A percentile compares a stretch with the other conserved stretches of the same genome.
These are phyloP conservation scores for Sclerotiophoma versabilis DNA, from an alignment of 2,329 filamentous ascomycete species.

Conservation along the genomic window DNA sequence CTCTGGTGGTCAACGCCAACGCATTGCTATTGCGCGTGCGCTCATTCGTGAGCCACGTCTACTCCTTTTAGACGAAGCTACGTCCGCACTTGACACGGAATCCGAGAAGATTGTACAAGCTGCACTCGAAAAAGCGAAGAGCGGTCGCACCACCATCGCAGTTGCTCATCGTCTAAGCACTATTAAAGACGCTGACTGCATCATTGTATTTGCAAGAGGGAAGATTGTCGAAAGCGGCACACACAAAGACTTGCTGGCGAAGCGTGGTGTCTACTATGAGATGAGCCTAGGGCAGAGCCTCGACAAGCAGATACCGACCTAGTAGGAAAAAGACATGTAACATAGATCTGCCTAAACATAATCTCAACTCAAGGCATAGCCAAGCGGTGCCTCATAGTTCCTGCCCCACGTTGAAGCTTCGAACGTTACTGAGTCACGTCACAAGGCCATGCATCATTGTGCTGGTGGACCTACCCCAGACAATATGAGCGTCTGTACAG, in stretches of 20 bases:
- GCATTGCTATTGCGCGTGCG: conserved; percentile 90
- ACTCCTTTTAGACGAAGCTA: conserved; percentile 56
- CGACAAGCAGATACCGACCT: conserved; percentile 9
- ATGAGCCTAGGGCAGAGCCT: conserved; percentile 15
- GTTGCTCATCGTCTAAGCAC: conserved; percentile 92
- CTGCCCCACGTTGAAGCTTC: background rate
- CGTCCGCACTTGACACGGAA: conserved; percentile 46
- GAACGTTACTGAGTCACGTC: conserved; percentile 1
- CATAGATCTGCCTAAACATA: background rate
- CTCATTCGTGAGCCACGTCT: conserved; percentile 91
- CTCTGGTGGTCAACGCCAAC: conserved; percentile 87
- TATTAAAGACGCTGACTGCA: conserved; percentile 92
- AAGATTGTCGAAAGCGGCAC: conserved; percentile 81
- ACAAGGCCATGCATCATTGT: background rate
- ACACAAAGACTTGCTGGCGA: conserved; percentile 50
- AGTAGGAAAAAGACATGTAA: background rate
- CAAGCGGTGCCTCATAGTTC: background rate
- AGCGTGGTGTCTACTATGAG: conserved; percentile 50
- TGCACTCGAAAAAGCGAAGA: conserved; percentile 80
- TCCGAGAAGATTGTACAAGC: conserved; percentile 78
- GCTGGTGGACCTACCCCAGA: background rate
- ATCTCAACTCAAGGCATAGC: background rate
- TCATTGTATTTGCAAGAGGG: conserved; percentile 92
- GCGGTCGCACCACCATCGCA: conserved; percentile 89
- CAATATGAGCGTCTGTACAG: background rate